Evolutionary conservation across 257 asterid species (phyloP), one percentile per base, ranked within the genome.

Genomic region (Solanum megistacrolobum): DNA sequence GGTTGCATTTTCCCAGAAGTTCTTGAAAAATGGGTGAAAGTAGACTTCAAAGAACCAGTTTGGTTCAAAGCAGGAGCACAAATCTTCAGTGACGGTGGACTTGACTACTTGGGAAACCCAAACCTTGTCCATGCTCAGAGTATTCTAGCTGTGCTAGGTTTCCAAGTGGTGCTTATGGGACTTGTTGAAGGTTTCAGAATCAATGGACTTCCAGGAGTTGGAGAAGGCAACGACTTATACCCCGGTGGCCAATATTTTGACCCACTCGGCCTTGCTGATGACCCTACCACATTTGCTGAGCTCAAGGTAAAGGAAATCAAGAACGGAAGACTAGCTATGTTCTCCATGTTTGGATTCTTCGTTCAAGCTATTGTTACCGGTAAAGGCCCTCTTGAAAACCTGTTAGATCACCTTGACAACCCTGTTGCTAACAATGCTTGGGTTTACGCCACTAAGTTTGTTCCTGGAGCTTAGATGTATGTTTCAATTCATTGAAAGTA

Each of bases 331-430:
- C 75, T 92, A 27, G 95, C 95, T 0, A 93, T 93, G 94, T 92
- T 92, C 89, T 91, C 96, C 87, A 92, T 94, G 98, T 93, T 92
- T 43, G 95, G 96, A 21, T 92, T 93, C 94, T 93, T 93, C 52
- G 94, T 92, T 39, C 95, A 93, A 35, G 95, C 95, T 21, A 94
- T 92, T 36, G 95, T 94, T 14, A 94, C 95, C 0, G 94, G 93
- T 0, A 92, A 90, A 89, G 93, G 93, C 5, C 92, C 92, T 20
- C 68, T 90, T 68, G 92, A 92, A 88, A 92, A 92, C 86, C 87
- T 92, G 3, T 48, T 92, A 87, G 93, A 92, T 71, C 93, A 92
- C 72, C 93, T 92, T 35, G 92, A 90, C 58, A 88, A 88, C 90
- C 93, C 91, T 41, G 92, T 92, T 41, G 92, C 91, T 46, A 90